Evolutionary conservation across 2,329 filamentous ascomycete species (phyloP).

Genomic region (Knufia petricola): DNA sequence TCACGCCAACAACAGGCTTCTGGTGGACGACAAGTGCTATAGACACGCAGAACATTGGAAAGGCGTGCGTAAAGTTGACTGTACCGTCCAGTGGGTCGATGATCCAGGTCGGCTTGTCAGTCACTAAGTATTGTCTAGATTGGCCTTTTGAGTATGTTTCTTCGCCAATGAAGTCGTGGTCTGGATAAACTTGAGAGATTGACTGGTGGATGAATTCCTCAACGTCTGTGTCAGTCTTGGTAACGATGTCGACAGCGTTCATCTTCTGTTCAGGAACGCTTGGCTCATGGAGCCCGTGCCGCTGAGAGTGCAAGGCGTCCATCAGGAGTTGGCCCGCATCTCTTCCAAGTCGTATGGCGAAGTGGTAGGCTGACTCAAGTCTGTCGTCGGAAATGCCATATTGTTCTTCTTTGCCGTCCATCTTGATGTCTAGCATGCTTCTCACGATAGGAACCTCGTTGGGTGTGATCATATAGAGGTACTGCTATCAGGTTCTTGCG

Average conservation of each 20-base stretch:
- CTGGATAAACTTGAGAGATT: constrained; percentile 52
- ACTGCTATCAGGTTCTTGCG: too few species aligned
- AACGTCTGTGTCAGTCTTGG: constrained; percentile 45
- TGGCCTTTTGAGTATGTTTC: constrained; percentile 62
- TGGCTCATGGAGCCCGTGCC: constrained; percentile 23
- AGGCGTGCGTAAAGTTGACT: constrained; percentile 71
- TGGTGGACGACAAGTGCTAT: constrained; percentile 57
- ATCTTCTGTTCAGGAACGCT: constrained; percentile 53
- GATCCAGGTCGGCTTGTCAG: constrained; percentile 58
- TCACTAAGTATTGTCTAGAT: constrained; percentile 59
- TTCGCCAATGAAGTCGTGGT: constrained; percentile 67
- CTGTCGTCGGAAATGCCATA: constrained; percentile 30
- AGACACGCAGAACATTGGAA: constrained; percentile 72
- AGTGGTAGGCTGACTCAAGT: constrained; percentile 57
- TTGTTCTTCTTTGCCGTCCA: background rate
- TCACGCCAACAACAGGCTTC: constrained; percentile 57
- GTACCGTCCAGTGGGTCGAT: constrained; percentile 70
- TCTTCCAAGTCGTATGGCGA: constrained; percentile 61
- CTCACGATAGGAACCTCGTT: too few species aligned
- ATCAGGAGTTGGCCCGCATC: constrained; percentile 60
- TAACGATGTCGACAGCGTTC: constrained; percentile 5
- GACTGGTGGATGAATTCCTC: constrained; percentile 58
- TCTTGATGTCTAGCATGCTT: too few species aligned
- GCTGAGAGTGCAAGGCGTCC: constrained; percentile 51
- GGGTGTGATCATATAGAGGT: too few species aligned